Conservation (phyloP, 2,329 filamentous ascomycete genomes). For the Fusarium udum region DNA sequence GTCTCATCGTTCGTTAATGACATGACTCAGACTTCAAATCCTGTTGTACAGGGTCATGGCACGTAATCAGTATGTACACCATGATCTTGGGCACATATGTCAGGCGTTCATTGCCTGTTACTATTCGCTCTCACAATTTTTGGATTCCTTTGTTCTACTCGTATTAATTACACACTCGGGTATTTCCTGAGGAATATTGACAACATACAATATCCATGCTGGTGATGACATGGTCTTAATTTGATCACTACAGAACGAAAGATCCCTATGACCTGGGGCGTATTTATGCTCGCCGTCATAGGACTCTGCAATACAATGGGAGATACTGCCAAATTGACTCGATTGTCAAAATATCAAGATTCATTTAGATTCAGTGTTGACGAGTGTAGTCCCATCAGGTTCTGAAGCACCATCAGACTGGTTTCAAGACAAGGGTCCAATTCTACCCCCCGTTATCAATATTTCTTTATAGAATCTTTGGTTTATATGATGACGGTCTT, state of each 20-base stretch:
- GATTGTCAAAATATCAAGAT: no score
- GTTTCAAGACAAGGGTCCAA: neutral
- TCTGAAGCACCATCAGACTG: neutral
- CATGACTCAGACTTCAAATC: neutral
- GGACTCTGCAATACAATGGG: accelerated
- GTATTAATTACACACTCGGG: neutral
- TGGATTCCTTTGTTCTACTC: no score
- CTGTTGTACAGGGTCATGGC: neutral
- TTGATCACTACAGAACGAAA: neutral
- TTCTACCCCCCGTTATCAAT: no score
- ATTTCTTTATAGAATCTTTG: neutral
- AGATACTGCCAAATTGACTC: neutral
- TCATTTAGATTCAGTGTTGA: no score
- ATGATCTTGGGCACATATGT: no score
- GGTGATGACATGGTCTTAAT: neutral
- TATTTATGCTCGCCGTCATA: neutral
- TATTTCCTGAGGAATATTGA: neutral
- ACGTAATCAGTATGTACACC: neutral
- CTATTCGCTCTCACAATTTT: neutral
- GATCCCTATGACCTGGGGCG: no score
- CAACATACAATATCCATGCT: neutral
- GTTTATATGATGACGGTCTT: neutral
- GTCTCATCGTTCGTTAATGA: no score
- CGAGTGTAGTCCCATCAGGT: no score
- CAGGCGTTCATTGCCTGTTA: neutral